Percentiles rank a stretch among this genome's conserved stretches.
phyloP scores from a whole-genome alignment of 106 monocot genomes.

The Allium cepa region DNA sequence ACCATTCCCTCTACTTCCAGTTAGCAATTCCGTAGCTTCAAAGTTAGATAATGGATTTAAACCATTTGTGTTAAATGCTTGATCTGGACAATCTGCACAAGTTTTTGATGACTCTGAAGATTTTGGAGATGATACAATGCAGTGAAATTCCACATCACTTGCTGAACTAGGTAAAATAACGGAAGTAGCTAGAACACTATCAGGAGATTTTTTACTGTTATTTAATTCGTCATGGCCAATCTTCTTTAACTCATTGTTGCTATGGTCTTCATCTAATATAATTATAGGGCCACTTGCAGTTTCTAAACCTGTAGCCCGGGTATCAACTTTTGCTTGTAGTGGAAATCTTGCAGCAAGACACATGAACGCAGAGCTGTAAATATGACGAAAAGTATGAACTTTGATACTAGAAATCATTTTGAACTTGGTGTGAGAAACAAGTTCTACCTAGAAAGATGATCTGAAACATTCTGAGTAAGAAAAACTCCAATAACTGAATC shows the following conservation, averaged over 20 bases:
- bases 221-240: conserved; percentile 3
- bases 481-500: conserved; percentile 71
- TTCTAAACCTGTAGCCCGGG: conserved; percentile 1
- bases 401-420: no score
- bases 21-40: conserved; percentile 16
- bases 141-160: conserved; percentile 15
- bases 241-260: not conserved
- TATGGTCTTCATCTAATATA: conserved; percentile 5
- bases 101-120: conserved; percentile 34
- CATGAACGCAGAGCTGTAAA: conserved; percentile 81
- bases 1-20: conserved; percentile 11
- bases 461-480: conserved; percentile 72
- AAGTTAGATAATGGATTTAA: conserved; percentile 14
- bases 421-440: not conserved
- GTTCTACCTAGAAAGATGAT: conserved; percentile 62
- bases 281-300: not conserved
- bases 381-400: not conserved
- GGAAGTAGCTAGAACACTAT: conserved; percentile 7
- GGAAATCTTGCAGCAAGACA: conserved; percentile 71
- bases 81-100: conserved; percentile 23
- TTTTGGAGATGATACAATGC: conserved; percentile 31
- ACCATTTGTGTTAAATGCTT: conserved; percentile 10
- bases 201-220: conserved; percentile 6
- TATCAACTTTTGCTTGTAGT: conserved; percentile 7
- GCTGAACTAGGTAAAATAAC: conserved; percentile 6